Base-by-base conservation (phyloP, 768 basidiomycete genomes). In the Boletus huronensis region DNA sequence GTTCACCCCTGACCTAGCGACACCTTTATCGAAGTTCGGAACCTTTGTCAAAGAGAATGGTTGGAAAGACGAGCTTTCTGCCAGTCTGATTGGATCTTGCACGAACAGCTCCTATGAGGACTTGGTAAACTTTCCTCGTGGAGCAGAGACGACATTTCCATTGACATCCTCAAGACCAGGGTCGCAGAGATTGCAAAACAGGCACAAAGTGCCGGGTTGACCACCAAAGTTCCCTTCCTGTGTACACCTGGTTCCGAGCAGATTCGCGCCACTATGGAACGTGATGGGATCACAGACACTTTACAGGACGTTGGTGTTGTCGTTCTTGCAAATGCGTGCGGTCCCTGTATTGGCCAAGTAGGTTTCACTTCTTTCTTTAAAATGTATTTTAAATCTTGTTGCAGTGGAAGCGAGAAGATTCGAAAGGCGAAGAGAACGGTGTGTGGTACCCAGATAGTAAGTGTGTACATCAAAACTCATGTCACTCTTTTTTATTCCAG, bases 91-190 rank as follows among this genome's bases (percentile, higher is more conserved):
- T 65, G 97, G 97, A 23, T 97, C 93, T n/a, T 99, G 97, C 72
- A 99, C 97, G 29, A 99, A 99, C 71, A 97, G 94, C 55, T 97
- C 94, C 6, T 99, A 98, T 67, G 92, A 96, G 69, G 92, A 94
- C 66, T 87, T 94, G 92, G 91, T 90, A 57, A 70, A 56, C 11
- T 53, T 34, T 41, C 35, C 10, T 48, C 7, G 3, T 26, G 42
- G 9, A 31, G 39, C 49, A 38, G 34, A 9, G 19, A n/a, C 14
- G 14, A 38, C 17, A 0, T n/a, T 21, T 56, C 4, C 6, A 31
- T 36, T 62, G 57, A 57, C 46, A 55, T 49, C 35, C 47, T 14
- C 34, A 64, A 93, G 93, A 93, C 93, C 8, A 84, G 90, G 56
- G 95, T 96, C 36, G 93, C 93, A 8, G 87, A 93, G 60, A 80